Evolutionary conservation across 805 yeast genomes (phyloP).

Genomic region (Nakazawaea peltata): DNA sequence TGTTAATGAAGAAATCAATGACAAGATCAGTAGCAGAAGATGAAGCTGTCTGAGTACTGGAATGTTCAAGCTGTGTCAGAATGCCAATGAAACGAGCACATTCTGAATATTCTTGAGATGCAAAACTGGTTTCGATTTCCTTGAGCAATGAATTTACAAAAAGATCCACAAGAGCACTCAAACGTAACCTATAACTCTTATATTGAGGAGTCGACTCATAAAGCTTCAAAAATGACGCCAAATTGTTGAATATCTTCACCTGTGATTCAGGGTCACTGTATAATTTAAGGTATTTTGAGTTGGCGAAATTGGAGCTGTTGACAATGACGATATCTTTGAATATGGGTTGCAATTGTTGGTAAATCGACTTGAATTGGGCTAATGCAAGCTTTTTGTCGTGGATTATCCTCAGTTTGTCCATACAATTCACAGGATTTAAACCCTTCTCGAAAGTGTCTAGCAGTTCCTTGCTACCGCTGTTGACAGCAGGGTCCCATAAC

Average conservation of each 20-base stretch:
- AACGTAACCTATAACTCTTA: conserved; percentile 22
- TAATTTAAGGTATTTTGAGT: conserved; percentile 19
- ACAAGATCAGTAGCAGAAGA: conserved; percentile 26
- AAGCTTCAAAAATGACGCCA: conserved; percentile 16
- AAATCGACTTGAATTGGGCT: conserved; percentile 17
- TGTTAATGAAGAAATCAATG: conserved; percentile 23
- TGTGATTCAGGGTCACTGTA: conserved; percentile 23
- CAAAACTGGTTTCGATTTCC: conserved; percentile 57
- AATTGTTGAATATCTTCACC: conserved; percentile 21
- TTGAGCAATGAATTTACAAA: conserved; percentile 64
- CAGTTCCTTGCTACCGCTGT: background rate
- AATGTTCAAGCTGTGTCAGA: no score
- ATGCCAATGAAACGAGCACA: conserved; percentile 22
- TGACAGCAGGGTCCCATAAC: conserved; percentile 15
- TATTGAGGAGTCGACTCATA: conserved; percentile 15
- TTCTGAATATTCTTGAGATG: conserved; percentile 32
- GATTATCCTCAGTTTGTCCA: background rate
- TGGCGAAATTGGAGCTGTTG: conserved; percentile 25
- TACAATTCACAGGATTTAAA: conserved; percentile 10
- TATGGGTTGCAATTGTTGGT: conserved; percentile 21
- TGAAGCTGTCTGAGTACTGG: no score
- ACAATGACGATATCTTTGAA: conserved; percentile 22
- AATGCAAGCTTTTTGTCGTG: background rate
- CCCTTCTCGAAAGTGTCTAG: background rate
- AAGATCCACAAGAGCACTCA: conserved; percentile 52